phyloP scores from a whole-genome alignment of 2,329 filamentous ascomycete species.

The Aspergillus aculeatus region DNA sequence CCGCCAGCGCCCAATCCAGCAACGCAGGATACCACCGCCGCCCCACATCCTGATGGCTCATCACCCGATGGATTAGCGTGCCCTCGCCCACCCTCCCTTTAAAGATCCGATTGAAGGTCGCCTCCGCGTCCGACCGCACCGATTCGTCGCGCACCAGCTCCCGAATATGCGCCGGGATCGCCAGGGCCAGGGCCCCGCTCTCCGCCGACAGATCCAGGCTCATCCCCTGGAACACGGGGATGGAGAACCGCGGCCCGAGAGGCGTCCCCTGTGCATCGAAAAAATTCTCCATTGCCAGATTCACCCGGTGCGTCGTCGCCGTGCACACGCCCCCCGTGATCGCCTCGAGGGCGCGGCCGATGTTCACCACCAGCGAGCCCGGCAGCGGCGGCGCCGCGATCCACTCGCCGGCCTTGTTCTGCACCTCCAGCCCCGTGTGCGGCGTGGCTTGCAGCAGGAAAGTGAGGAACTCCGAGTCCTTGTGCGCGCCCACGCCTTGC shows the following conservation, averaged over 20 bases:
- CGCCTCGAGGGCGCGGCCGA: constrained; percentile 41
- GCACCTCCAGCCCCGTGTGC: constrained; percentile 49
- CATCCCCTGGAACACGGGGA: constrained; percentile 39
- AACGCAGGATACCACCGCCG: constrained; percentile 38
- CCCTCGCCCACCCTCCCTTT: constrained; percentile 33
- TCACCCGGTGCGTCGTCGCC: constrained; percentile 39
- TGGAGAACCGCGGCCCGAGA: constrained; percentile 35
- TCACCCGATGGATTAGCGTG: constrained; percentile 36
- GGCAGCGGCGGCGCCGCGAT: constrained; percentile 46
- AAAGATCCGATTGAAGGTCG: constrained; percentile 37
- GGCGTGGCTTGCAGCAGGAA: constrained; percentile 48
- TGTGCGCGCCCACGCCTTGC: constrained; percentile 48
- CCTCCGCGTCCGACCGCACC: constrained; percentile 38
- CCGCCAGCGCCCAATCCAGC: constrained; percentile 29
- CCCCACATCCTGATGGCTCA: constrained; percentile 40
- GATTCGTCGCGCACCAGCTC: constrained; percentile 24
- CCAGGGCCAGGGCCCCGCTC: constrained; percentile 22
- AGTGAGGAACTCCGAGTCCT: constrained; percentile 52
- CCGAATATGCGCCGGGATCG: constrained; percentile 28
- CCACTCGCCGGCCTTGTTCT: constrained; percentile 50
- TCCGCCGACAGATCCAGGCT: constrained; percentile 33
- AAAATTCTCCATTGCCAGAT: constrained; percentile 29
- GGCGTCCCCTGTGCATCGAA: constrained; percentile 20
- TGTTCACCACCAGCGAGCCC: constrained; percentile 51
- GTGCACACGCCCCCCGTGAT: constrained; percentile 37